Percentiles rank a stretch among this genome's conserved stretches.
Evolutionary conservation across 164 flowering plant genomes (phyloP).

Genomic region (Liquidambar formosana): DNA sequence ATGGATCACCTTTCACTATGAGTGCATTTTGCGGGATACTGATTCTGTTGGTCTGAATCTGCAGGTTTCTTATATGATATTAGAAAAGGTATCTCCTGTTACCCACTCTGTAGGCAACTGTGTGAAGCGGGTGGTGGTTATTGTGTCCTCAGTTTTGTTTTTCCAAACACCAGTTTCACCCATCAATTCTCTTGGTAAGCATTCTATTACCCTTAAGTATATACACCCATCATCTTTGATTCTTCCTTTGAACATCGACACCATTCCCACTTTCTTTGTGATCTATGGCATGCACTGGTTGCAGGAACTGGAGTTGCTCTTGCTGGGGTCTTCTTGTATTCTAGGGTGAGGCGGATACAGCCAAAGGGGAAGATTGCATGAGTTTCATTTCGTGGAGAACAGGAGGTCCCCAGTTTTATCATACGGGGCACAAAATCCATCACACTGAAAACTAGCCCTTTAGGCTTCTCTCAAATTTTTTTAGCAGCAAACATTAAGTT

Average conservation of each 20-base stretch:
- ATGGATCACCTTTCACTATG: background rate
- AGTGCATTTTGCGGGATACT: background rate
- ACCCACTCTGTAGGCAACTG: constrained; percentile 95
- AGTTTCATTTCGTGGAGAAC: background rate
- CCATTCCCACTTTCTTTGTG: background rate
- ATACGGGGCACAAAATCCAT: too few species aligned
- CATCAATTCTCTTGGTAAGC: constrained; percentile 74
- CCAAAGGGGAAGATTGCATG: constrained; percentile 64
- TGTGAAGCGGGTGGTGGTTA: constrained; percentile 95
- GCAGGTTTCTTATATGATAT: constrained; percentile 96
- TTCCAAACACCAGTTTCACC: constrained; percentile 84
- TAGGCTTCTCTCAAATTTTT: too few species aligned
- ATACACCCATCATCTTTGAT: background rate
- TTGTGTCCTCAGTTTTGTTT: constrained; percentile 84
- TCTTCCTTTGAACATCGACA: background rate
- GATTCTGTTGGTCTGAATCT: constrained; percentile 7
- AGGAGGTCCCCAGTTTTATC: too few species aligned
- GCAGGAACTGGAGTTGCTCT: constrained; percentile 92
- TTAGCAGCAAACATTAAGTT: too few species aligned
- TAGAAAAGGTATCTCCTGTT: constrained; percentile 90
- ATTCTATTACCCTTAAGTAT: background rate
- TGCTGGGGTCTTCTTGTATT: constrained; percentile 88
- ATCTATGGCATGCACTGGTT: constrained; percentile 5
- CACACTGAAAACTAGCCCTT: too few species aligned
- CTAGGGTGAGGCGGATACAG: constrained; percentile 82